Conservation (phyloP, 768 basidiomycete species). For the Multifurca ochricompacta region DNA sequence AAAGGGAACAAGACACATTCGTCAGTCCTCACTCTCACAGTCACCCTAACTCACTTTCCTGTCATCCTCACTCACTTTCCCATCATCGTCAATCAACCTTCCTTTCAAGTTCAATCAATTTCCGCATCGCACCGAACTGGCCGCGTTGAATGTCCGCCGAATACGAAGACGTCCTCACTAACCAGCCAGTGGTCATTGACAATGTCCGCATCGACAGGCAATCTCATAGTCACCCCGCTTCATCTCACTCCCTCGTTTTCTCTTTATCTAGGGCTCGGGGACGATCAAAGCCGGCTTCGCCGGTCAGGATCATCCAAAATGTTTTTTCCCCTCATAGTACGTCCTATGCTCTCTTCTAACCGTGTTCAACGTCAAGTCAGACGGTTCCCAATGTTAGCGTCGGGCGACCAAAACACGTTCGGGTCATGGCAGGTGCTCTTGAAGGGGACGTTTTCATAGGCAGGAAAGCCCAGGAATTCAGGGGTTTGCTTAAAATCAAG, state of each 20-base stretch:
- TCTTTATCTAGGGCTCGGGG: slow-evolving; percentile 75
- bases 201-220: slow-evolving; percentile 54
- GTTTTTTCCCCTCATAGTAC: slow-evolving; percentile 98
- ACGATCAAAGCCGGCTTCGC: slow-evolving; percentile 99
- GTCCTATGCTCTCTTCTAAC: slow-evolving; percentile 34
- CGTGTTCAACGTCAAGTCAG: background rate
- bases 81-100: background rate
- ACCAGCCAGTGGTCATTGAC: slow-evolving; percentile 98
- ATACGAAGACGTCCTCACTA: slow-evolving; percentile 91
- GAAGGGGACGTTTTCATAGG: slow-evolving; percentile 98
- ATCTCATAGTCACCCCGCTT: slow-evolving; percentile 13
- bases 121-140: background rate
- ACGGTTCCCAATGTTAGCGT: slow-evolving; percentile 44
- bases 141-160: slow-evolving; percentile 60
- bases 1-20: no score
- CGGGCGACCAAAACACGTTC: slow-evolving; percentile 93
- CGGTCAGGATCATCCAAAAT: slow-evolving; percentile 98
- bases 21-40: no score
- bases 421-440: slow-evolving; percentile 95
- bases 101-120: background rate
- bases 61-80: background rate
- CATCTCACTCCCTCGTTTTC: slow-evolving; percentile 24
- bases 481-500: slow-evolving; percentile 94
- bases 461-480: slow-evolving; percentile 87
- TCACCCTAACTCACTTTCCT: no score